phyloP scores from a whole-genome alignment of 1,139 yeast species.

The Arxiozyma heterogenica region DNA sequence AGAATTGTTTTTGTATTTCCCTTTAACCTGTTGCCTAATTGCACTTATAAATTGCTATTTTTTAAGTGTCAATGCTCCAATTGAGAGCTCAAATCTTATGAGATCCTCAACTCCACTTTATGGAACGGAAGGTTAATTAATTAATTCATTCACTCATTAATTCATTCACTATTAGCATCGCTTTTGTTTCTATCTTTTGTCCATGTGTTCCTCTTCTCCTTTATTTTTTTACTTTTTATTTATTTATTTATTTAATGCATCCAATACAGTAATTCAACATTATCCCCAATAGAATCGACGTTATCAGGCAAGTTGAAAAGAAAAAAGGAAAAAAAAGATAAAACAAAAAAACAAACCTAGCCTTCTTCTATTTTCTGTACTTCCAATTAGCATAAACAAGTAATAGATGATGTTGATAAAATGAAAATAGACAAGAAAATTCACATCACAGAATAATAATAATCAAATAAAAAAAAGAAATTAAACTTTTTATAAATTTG shows the following conservation, averaged over 20 bases:
- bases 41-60: slow-evolving; percentile 17
- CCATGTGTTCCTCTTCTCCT: background rate
- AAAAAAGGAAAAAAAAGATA: too few species aligned
- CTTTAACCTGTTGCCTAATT: slow-evolving; percentile 16
- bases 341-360: too few species aligned
- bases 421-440: too few species aligned
- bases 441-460: too few species aligned
- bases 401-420: too few species aligned
- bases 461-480: background rate
- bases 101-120: background rate
- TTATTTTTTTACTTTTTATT: too few species aligned
- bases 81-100: background rate
- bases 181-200: background rate
- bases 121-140: background rate
- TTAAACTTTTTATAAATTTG: background rate
- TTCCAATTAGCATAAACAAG: too few species aligned
- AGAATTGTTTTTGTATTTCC: slow-evolving; percentile 26
- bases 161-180: too few species aligned
- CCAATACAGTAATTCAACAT: background rate
- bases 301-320: background rate
- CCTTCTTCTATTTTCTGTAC: too few species aligned
- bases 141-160: background rate
- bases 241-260: too few species aligned
- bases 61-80: slow-evolving; percentile 6
- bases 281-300: background rate